Percentiles rank a stretch among this genome's conserved stretches.
These are phyloP conservation scores for Mycena crocata DNA, from an alignment of 768 basidiomycete genomes.

Conservation along the genomic window DNA sequence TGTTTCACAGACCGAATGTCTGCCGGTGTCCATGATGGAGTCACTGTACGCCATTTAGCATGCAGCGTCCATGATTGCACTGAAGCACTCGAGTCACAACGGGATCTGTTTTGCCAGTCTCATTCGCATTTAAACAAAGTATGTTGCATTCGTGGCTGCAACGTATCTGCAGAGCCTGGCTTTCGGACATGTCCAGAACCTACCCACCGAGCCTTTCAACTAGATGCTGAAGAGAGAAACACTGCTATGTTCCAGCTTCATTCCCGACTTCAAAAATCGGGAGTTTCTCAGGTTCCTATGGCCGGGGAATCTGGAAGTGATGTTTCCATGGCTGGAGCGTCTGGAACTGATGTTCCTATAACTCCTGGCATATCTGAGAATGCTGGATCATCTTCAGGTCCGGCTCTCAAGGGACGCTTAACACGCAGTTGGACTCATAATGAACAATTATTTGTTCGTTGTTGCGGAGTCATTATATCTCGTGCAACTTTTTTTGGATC, in stretches of 20 bases:
- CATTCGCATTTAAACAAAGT: slow-evolving; percentile 11
- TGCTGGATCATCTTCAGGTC: not conserved
- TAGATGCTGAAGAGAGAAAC: not conserved
- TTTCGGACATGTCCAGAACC: slow-evolving; percentile 1
- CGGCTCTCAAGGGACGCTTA: not conserved
- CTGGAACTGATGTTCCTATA: not conserved
- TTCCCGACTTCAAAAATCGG: too few species aligned
- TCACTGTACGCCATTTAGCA: slow-evolving; percentile 41
- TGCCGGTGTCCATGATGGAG: slow-evolving; percentile 38
- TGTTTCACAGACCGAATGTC: slow-evolving; percentile 18
- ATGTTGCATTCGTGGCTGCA: slow-evolving; percentile 21
- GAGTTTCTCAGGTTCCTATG: too few species aligned
- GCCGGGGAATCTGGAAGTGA: too few species aligned
- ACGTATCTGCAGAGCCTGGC: not conserved
- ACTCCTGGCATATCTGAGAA: not conserved
- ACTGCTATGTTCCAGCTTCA: too few species aligned
- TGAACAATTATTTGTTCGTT: slow-evolving; percentile 32
- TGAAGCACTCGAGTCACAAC: slow-evolving; percentile 5
- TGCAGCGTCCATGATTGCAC: slow-evolving; percentile 33
- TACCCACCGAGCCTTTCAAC: not conserved
- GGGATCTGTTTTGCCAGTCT: slow-evolving; percentile 28
- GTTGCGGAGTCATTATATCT: slow-evolving; percentile 31
- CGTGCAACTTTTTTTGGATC: slow-evolving; percentile 27
- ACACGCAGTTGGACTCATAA: slow-evolving; percentile 28
- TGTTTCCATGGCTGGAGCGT: too few species aligned